Evolutionary conservation across 2,329 filamentous ascomycete genomes (phyloP), one percentile per base, ranked within the genome.

Genomic region (Fusarium nygamai): DNA sequence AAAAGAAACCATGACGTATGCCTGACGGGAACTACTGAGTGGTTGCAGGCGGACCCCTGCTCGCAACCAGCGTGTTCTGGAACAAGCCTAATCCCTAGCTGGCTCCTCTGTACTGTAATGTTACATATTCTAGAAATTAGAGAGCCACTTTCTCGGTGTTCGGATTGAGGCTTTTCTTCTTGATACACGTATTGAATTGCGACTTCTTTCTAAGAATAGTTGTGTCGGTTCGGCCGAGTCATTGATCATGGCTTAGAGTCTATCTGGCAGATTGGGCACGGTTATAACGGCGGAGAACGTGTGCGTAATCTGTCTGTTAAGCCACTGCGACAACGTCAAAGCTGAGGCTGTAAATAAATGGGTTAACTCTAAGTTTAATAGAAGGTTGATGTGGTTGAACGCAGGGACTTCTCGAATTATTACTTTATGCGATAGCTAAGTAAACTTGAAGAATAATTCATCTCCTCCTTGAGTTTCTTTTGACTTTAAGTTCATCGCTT

Each of bases 1-100:
- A 43, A 41, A 27, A 39, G 50, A 36, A 53, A 61, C n/a, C 53
- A 65, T 76, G 76, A 76, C 76, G 76, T 78, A 75, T 67, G 34
- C 53, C 54, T 75, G 51, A 73, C 59, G 66, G 51, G 51, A 63
- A 34, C 46, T 56, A 50, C 57, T 54, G 62, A 71, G 58, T 73
- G 59, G 67, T 72, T 69, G 64, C 48, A 75, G 72, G 68, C 57
- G 39, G 29, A 59, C 47, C 72, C 72, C 65, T 74, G 68, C 43
- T 51, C 58, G 33, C 10, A 41, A 47, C 47, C 57, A 61, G 63
- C 27, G 54, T 41, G n/a, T 74, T 72, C 46, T 64, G 39, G 50
- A 59, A 68, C 61, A 44, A 62, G 31, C 50, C 71, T 68, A 36
- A 36, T 17, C 38, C 36, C n/a, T n/a, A n/a, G n/a, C 61, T 58